Percentiles rank a stretch among this genome's conserved stretches.
phyloP scores from a whole-genome alignment of 352 stramenopile genomes.

The Phytophthora aleatoria region DNA sequence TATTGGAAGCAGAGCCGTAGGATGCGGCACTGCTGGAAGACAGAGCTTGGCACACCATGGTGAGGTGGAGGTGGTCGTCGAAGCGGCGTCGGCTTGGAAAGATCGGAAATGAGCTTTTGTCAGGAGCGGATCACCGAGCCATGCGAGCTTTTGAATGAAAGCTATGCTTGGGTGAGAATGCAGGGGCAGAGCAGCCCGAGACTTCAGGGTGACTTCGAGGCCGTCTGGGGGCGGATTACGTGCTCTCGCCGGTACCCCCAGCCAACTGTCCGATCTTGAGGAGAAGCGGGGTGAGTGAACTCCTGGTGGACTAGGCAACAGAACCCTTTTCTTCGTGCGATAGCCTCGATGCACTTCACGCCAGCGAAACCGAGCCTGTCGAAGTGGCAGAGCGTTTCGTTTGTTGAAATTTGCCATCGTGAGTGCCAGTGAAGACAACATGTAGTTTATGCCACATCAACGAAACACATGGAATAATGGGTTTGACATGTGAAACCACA shows the following conservation, averaged over 20 bases:
- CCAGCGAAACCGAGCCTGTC: slow-evolving; percentile 1
- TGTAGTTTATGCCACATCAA: slow-evolving; percentile 8
- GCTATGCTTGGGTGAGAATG: neutral
- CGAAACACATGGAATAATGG: slow-evolving; percentile 11
- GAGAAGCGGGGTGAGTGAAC: slow-evolving; percentile 15
- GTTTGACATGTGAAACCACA: neutral
- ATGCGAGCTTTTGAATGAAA: slow-evolving; percentile 6
- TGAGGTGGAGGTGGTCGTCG: slow-evolving; percentile 1
- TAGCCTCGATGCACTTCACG: slow-evolving; percentile 17
- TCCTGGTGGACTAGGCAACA: slow-evolving; percentile 8
- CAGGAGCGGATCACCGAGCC: slow-evolving; percentile 6
- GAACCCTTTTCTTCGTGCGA: slow-evolving; percentile 26
- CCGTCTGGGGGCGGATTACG: slow-evolving; percentile 14
- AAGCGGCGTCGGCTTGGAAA: slow-evolving; percentile 3
- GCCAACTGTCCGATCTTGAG: slow-evolving; percentile 23
- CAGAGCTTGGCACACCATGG: slow-evolving; percentile 28
- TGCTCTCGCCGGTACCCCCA: slow-evolving; percentile 12
- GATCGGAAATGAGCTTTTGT: slow-evolving; percentile 31
- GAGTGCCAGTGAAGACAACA: neutral
- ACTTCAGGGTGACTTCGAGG: slow-evolving; percentile 2
- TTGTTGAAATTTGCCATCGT: slow-evolving; percentile 17
- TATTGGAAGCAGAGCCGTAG: slow-evolving; percentile 13
- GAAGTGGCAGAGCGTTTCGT: slow-evolving; percentile 20
- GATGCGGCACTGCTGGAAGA: slow-evolving; percentile 15
- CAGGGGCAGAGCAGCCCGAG: neutral